These are phyloP conservation scores for Waltergamsia citrina DNA, from an alignment of 2,329 filamentous ascomycete genomes.

Conservation along the genomic window DNA sequence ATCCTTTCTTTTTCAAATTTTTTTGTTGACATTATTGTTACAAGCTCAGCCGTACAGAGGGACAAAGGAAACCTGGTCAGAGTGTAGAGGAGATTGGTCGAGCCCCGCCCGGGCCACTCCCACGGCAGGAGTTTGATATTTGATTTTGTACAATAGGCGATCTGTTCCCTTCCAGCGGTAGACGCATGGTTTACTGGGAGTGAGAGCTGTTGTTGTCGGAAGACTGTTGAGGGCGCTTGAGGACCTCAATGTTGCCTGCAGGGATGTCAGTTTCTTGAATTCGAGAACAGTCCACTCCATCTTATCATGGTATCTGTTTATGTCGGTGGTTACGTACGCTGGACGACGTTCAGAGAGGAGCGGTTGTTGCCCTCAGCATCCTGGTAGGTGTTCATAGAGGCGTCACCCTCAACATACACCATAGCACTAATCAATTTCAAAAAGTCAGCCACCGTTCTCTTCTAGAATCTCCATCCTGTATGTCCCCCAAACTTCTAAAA, in stretches of 20 bases:
- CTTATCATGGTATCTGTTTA: too few relatives aligned
- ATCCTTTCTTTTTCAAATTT: neutral
- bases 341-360: conserved; percentile 58
- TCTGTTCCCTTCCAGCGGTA: too few relatives aligned
- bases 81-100: conserved; percentile 1
- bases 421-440: conserved; percentile 54
- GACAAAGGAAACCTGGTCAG: neutral
- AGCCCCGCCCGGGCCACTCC: too few relatives aligned
- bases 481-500: too few relatives aligned
- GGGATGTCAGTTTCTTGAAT: too few relatives aligned
- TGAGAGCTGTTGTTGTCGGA: neutral
- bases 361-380: conserved; percentile 61
- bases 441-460: neutral
- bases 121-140: too few relatives aligned
- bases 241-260: conserved; percentile 34
- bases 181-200: too few relatives aligned
- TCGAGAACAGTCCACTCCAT: too few relatives aligned
- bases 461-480: too few relatives aligned
- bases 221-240: conserved; percentile 25
- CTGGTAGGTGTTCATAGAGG: conserved; percentile 56
- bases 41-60: too few relatives aligned
- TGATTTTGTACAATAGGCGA: too few relatives aligned
- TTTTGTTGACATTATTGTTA: neutral
- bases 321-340: conserved; percentile 63
- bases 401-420: conserved; percentile 79